Conservation (phyloP, 2,329 filamentous ascomycete species). For the Verticillium albo-atrum region DNA sequence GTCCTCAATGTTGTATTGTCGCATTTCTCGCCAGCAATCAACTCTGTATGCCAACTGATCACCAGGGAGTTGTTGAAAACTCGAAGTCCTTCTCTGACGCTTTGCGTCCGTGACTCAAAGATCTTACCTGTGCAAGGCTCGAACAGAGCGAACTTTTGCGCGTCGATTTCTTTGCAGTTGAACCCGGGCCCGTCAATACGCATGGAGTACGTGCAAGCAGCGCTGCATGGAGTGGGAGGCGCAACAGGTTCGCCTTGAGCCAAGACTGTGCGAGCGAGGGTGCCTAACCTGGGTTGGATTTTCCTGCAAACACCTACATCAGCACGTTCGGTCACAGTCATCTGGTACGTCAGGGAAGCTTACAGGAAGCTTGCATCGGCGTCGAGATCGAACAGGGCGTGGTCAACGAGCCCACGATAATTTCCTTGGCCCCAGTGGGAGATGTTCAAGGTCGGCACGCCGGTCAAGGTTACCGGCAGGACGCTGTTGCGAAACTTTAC, state of each 20-base stretch:
- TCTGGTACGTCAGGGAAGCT: background rate
- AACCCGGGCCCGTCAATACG: background rate
- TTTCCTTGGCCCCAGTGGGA: conserved; percentile 1
- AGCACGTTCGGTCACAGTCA: background rate
- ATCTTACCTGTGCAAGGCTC: background rate
- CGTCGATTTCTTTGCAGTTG: background rate
- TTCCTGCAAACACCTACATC: background rate
- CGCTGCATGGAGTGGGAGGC: background rate
- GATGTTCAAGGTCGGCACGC: conserved; percentile 1
- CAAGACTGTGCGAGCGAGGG: background rate
- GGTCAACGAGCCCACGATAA: background rate
- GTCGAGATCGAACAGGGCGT: background rate
- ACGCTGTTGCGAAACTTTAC: conserved; percentile 1
- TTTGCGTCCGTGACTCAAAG: background rate
- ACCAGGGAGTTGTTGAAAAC: background rate
- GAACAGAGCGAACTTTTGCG: background rate
- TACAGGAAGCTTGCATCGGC: background rate
- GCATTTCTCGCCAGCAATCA: background rate
- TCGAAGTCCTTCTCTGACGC: background rate
- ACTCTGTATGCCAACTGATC: background rate
- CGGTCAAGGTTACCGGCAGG: background rate
- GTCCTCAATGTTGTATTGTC: background rate
- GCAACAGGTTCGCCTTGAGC: background rate
- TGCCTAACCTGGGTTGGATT: background rate
- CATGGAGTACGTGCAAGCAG: background rate